Base-by-base conservation (phyloP, 257 asterid species). In the Anisodus acutangulus region DNA sequence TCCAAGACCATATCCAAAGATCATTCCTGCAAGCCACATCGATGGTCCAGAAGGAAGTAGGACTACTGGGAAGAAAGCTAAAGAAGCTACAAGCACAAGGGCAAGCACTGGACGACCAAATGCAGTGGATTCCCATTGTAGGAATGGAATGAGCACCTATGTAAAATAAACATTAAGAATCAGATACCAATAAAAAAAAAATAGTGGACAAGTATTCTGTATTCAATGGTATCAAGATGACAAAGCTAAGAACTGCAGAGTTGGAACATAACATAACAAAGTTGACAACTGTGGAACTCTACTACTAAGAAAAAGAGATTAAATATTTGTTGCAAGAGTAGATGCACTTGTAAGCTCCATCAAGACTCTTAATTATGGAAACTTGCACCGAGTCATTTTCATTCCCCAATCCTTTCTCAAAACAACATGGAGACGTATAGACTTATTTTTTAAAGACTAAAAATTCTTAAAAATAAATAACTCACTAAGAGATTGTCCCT, bases 11-110 rank as follows among this genome's bases (percentile, higher is more conserved):
- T 95, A 95, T 83, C 98, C 98, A 84, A 95, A 95, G 79, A 95
- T 91, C 98, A 95, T 95, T 84, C 98, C 98, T 67, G 98, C 98
- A 72, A 95, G 88, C 98, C 98, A 95, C 98, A 95, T 95, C 31
- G 98, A 94, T 83, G 98, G 98, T 41, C 98, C 98, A 8, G 98
- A 95, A 69, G 98, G 98, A 72, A 95, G 83, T 88, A 95, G 89
- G 83, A 94, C 84, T 79, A 95, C 98, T 0, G 98, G 98, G 80
- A 95, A 94, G 47, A 95, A 84, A 19, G 97, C 97, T 90, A 95
- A 87, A 45, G 98, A 95, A 84, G 95, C 97, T 51, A 92, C 88
- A 7, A 95, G 94, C 78, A 95, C 90, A 15, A 95, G 89, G 35
- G 97, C 97, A 26, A 95, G 91, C 5, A 87, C 88, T 8, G 98